Base-by-base conservation (phyloP, 1,284 basidiomycete species). In the Taiwanofungus camphoratus region DNA sequence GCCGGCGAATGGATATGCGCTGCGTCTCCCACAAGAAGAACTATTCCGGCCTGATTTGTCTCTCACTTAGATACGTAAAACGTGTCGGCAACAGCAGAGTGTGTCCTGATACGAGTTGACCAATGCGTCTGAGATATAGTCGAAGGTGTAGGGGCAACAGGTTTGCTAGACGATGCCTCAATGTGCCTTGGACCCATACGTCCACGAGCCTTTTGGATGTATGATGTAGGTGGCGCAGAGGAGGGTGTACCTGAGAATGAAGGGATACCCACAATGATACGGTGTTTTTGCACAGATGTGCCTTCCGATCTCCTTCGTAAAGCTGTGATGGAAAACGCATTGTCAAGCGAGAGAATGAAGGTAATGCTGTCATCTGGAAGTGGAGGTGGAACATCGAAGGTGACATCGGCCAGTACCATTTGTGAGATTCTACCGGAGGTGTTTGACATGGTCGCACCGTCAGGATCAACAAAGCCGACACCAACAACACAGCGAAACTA, bases 1-100 rank as follows among this genome's bases (percentile, higher is more conserved):
- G 61, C 62, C 0, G 71, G 71, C 0, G 70, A 63, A 36, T 73
- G 70, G 32, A 70, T 64, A 48, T 73, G 70, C 15, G 67, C 70
- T 0, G 71, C 69, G 44, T 73, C 72, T 0, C 71, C 72, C 1
- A 71, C 33, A 21, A 73, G 59, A 4, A 49, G n/a, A n/a, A 59
- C 39, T 8, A 46, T 48, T 2, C 54, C 57, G n/a, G n/a, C n/a
- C n/a, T n/a, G n/a, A n/a, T n/a, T n/a, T n/a, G n/a, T n/a, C n/a
- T n/a, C n/a, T n/a, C n/a, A n/a, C n/a, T n/a, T n/a, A n/a, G n/a
- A n/a, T n/a, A n/a, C n/a, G 44, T 64, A 66, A 18, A 45, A 54
- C 0, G 44, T 59, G 26, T 66, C 61, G 3, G 67, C 66, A 39
- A 70, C 51, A 5, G 65, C 61, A 4, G 59, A 62, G 41, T 58